These are phyloP conservation scores for Batkoa obscura DNA, from an alignment of 371 early-diverging fungal species.

Conservation along the genomic window DNA sequence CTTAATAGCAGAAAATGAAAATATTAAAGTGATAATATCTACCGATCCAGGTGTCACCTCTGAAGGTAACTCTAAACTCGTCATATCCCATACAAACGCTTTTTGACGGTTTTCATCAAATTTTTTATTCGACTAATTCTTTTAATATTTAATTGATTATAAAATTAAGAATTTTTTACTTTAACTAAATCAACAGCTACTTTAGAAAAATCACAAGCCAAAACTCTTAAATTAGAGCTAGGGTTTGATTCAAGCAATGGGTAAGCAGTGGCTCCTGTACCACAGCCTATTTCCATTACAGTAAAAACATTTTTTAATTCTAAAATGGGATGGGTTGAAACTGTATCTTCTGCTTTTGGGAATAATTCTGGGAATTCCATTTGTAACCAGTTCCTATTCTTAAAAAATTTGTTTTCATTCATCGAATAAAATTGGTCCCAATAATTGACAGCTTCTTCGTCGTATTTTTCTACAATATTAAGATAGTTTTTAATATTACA, in stretches of 20 bases:
- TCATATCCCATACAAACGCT: constrained; percentile 72
- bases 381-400: constrained; percentile 90
- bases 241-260: constrained; percentile 65
- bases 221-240: constrained; percentile 34
- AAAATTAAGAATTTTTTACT: constrained; percentile 8
- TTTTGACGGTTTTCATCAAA: constrained; percentile 40
- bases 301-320: background rate
- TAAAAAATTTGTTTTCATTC: constrained; percentile 84
- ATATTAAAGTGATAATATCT: constrained; percentile 60
- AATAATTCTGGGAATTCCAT: constrained; percentile 77
- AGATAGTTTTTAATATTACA: constrained; percentile 6
- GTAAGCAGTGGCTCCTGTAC: constrained; percentile 91
- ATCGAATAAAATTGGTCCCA: constrained; percentile 76
- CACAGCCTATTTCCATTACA: constrained; percentile 73
- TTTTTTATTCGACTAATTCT: constrained; percentile 2
- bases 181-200: constrained; percentile 63
- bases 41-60: constrained; percentile 39
- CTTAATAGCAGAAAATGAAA: constrained; percentile 70
- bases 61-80: constrained; percentile 30
- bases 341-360: background rate
- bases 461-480: constrained; percentile 3
- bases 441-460: constrained; percentile 6
- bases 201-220: constrained; percentile 69
- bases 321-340: no score
- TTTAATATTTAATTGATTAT: background rate